phyloP scores from a whole-genome alignment of 2,329 filamentous ascomycete genomes.

The Verticillium isaacii region DNA sequence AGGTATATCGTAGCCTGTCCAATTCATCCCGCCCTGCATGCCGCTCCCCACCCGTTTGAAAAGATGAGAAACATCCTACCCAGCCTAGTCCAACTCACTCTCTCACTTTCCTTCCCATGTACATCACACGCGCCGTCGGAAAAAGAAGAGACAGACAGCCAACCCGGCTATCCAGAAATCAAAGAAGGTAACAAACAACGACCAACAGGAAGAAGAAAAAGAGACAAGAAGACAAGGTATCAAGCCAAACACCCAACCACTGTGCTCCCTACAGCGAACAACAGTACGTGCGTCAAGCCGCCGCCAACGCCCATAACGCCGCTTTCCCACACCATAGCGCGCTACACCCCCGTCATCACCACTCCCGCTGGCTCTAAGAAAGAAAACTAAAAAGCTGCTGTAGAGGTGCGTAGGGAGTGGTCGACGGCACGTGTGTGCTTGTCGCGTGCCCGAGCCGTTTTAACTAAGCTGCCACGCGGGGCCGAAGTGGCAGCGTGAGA shows the following conservation, averaged over 20 bases:
- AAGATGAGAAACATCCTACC: background rate
- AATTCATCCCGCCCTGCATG: background rate
- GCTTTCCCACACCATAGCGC: conserved; percentile 4
- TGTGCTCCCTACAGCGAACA: conserved; percentile 3
- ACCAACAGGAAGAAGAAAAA: background rate
- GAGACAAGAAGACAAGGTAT: conserved; percentile 7
- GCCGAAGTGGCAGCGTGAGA: background rate
- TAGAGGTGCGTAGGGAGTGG: background rate
- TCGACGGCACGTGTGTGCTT: background rate
- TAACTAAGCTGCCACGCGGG: background rate
- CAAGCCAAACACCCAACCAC: conserved; percentile 1
- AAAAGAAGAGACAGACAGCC: background rate
- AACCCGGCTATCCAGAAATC: background rate
- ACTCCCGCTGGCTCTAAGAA: background rate
- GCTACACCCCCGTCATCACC: background rate
- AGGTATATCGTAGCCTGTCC: background rate
- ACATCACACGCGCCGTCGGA: background rate
- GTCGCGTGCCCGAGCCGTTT: background rate
- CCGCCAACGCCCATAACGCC: conserved; percentile 13
- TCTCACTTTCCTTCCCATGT: background rate
- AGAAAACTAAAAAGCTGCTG: background rate
- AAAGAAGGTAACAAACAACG: background rate
- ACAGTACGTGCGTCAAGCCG: conserved; percentile 5
- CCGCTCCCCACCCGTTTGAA: background rate
- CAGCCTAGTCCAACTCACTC: background rate